Evolutionary conservation across 1,284 basidiomycete genomes (phyloP).

Genomic region (Ustilago xerochloae): DNA sequence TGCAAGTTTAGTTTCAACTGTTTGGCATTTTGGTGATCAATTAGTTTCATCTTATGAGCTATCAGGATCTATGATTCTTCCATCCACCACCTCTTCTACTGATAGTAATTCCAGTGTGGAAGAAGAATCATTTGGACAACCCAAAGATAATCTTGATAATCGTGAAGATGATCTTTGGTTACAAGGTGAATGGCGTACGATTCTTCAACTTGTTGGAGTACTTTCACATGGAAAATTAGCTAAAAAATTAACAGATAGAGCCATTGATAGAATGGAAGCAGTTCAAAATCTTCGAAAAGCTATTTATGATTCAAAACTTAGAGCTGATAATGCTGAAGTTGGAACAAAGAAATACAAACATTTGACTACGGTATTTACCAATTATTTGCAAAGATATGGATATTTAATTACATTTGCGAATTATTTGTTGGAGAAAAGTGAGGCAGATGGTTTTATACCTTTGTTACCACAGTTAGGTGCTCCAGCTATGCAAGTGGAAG

Average conservation of each 20-base stretch:
- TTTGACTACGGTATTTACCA: slow-evolving; percentile 55
- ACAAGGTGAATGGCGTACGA: slow-evolving; percentile 93
- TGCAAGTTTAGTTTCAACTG: slow-evolving; percentile 62
- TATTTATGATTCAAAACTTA: slow-evolving; percentile 63
- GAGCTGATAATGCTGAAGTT: slow-evolving; percentile 60
- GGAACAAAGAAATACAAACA: slow-evolving; percentile 57
- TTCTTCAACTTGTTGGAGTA: slow-evolving; percentile 90
- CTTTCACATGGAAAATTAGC: slow-evolving; percentile 90
- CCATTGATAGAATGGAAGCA: slow-evolving; percentile 65
- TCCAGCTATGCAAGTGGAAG: slow-evolving; percentile 20
- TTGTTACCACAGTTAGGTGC: slow-evolving; percentile 23
- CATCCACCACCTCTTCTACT: slow-evolving; percentile 2
- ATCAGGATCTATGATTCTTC: slow-evolving; percentile 26
- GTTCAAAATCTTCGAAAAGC: slow-evolving; percentile 67
- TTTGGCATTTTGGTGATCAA: slow-evolving; percentile 57
- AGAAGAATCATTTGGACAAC: slow-evolving; percentile 37
- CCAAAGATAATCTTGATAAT: slow-evolving; percentile 57
- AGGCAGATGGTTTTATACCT: slow-evolving; percentile 65
- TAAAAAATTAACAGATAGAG: slow-evolving; percentile 85
- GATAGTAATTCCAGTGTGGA: slow-evolving; percentile 3
- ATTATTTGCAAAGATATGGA: slow-evolving; percentile 73
- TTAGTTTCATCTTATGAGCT: slow-evolving; percentile 42
- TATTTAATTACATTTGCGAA: slow-evolving; percentile 94
- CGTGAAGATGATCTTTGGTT: slow-evolving; percentile 67
- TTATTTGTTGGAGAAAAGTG: slow-evolving; percentile 82